These are phyloP conservation scores for Aspergillus sp. DNA, from an alignment of 2,329 filamentous ascomycete genomes.

Conservation along the genomic window DNA sequence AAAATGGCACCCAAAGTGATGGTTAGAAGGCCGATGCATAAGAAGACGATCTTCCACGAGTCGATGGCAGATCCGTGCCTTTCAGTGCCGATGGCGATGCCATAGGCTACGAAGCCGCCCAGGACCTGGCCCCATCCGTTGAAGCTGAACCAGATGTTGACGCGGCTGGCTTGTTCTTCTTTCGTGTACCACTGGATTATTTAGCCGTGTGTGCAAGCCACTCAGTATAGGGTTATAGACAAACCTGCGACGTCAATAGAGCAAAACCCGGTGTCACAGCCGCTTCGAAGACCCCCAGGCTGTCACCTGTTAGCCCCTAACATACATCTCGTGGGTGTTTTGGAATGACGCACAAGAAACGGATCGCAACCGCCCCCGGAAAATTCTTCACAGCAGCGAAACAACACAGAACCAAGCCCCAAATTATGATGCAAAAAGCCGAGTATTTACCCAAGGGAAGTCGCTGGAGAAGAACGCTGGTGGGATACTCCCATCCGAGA, in stretches of 20 bases:
- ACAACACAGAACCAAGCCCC: slow-evolving; percentile 54
- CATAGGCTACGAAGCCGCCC: slow-evolving; percentile 56
- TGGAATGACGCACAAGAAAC: slow-evolving; percentile 36
- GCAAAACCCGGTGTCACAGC: slow-evolving; percentile 62
- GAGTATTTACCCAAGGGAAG: slow-evolving; percentile 60
- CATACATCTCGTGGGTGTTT: background rate
- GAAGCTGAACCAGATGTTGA: slow-evolving; percentile 61
- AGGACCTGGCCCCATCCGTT: slow-evolving; percentile 58
- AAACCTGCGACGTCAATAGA: slow-evolving; percentile 53
- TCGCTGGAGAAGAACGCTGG: slow-evolving; percentile 55
- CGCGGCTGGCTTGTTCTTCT: slow-evolving; percentile 55
- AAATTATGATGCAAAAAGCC: slow-evolving; percentile 55
- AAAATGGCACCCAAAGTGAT: slow-evolving; percentile 42
- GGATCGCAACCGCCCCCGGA: slow-evolving; percentile 53
- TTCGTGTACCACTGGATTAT: slow-evolving; percentile 58
- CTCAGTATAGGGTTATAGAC: slow-evolving; percentile 1
- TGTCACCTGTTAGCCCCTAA: slow-evolving; percentile 12
- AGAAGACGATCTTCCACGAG: slow-evolving; percentile 58
- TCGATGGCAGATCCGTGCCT: slow-evolving; percentile 51
- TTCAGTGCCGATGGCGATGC: slow-evolving; percentile 50
- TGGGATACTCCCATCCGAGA: slow-evolving; percentile 57
- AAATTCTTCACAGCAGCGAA: slow-evolving; percentile 57
- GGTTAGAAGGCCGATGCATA: slow-evolving; percentile 48
- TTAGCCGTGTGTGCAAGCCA: too few species aligned
- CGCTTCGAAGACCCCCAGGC: slow-evolving; percentile 60